Percentiles rank a stretch among this genome's conserved stretches.
phyloP scores from a whole-genome alignment of 306 rosid genomes.

The Benincasa hispida region DNA sequence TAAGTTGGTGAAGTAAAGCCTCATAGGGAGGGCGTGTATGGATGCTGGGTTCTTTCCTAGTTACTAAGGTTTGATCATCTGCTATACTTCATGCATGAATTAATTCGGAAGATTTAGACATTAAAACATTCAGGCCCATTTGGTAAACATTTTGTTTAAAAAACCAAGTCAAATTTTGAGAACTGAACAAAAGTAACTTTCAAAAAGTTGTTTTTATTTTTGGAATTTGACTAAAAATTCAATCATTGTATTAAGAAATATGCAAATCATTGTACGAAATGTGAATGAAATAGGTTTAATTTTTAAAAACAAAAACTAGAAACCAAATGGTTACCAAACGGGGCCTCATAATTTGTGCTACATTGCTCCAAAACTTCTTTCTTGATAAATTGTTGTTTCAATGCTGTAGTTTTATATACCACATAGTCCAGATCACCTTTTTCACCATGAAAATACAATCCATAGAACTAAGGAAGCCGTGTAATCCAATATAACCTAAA shows the following conservation, averaged over 20 bases:
- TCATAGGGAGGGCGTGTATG: background rate
- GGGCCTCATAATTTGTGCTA: background rate
- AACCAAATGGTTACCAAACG: too few species aligned
- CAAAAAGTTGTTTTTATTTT: too few species aligned
- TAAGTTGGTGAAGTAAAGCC: slow-evolving; percentile 10
- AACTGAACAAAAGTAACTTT: too few species aligned
- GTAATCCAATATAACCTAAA: background rate
- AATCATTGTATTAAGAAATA: too few species aligned
- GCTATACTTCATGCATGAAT: background rate
- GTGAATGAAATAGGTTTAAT: too few species aligned
- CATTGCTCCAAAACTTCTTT: background rate
- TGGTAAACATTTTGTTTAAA: too few species aligned
- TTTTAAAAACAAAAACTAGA: too few species aligned
- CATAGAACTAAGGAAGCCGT: background rate
- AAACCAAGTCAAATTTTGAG: too few species aligned
- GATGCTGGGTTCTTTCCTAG: background rate
- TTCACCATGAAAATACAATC: background rate
- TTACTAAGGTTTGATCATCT: background rate
- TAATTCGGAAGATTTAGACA: background rate
- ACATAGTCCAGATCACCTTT: background rate
- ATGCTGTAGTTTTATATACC: background rate
- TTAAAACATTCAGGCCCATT: background rate
- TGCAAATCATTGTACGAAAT: too few species aligned
- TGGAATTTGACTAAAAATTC: too few species aligned
- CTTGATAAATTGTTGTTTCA: background rate